phyloP scores from a whole-genome alignment of 441 rosid genomes.

The Erodium texanum region DNA sequence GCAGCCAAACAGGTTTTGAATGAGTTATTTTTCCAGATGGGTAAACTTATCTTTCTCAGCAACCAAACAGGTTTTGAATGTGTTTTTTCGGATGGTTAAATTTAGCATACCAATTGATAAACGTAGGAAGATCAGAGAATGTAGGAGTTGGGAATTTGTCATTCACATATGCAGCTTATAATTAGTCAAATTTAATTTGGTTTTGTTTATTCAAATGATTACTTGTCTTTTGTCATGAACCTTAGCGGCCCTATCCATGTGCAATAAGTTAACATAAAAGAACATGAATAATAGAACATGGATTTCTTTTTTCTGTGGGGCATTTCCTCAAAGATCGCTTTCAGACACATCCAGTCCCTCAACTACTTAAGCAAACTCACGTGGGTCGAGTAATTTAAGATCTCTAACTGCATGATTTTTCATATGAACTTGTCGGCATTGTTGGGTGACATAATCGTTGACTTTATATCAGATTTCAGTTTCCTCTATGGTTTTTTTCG shows the following conservation, averaged over 20 bases:
- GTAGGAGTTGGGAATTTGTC: not conserved
- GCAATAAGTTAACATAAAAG: not conserved
- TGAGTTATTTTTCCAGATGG: not conserved
- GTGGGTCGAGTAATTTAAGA: not conserved
- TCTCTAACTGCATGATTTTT: not conserved
- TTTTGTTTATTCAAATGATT: not conserved
- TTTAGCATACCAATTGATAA: not conserved
- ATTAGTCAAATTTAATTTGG: not conserved
- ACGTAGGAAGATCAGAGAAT: not conserved
- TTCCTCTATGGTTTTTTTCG: not conserved
- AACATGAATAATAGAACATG: not conserved
- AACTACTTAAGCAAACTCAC: not conserved
- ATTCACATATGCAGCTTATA: not conserved
- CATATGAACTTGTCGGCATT: not conserved
- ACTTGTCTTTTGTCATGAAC: not conserved
- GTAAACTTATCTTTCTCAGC: not conserved
- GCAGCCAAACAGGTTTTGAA: not conserved
- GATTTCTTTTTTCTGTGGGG: conserved; percentile 1
- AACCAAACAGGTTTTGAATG: not conserved
- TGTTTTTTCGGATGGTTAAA: not conserved
- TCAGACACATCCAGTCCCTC: not conserved
- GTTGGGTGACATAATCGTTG: not conserved
- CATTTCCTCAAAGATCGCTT: not conserved
- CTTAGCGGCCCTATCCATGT: conserved; percentile 4
- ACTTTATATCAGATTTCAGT: not conserved